Conservation (phyloP, 805 yeast genomes). For the Vanderwaltozyma verrucispora region DNA sequence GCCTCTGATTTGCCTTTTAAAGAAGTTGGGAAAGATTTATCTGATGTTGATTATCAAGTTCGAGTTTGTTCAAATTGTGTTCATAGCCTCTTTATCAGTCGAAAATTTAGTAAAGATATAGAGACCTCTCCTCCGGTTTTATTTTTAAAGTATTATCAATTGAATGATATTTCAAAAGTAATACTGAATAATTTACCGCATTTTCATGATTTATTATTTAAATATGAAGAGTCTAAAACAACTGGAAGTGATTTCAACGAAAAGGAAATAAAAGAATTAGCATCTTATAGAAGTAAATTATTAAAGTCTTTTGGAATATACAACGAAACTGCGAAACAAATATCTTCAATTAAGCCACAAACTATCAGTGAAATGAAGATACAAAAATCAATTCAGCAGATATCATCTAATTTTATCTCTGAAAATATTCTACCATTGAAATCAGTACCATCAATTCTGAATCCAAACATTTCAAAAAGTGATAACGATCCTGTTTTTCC, state of each 20-base stretch:
- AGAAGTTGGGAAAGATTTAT: slow-evolving; percentile 9
- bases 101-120: slow-evolving; percentile 38
- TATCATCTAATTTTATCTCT: slow-evolving; percentile 53
- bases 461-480: slow-evolving; percentile 1
- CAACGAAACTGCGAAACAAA: slow-evolving; percentile 39
- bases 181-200: slow-evolving; percentile 34
- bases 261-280: slow-evolving; percentile 28
- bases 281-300: slow-evolving; percentile 34
- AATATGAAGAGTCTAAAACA: slow-evolving; percentile 26
- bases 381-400: slow-evolving; percentile 45
- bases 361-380: slow-evolving; percentile 37
- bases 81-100: slow-evolving; percentile 44
- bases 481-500: slow-evolving; percentile 7
- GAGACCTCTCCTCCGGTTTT: slow-evolving; percentile 28
- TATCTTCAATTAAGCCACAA: slow-evolving; percentile 27
- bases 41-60: slow-evolving; percentile 27
- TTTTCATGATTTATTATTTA: slow-evolving; percentile 32
- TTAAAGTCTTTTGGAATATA: slow-evolving; percentile 41
- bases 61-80: slow-evolving; percentile 68
- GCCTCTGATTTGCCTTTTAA: slow-evolving; percentile 19
- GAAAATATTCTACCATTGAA: slow-evolving; percentile 56
- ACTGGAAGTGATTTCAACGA: slow-evolving; percentile 15
- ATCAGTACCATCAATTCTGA: slow-evolving; percentile 35
- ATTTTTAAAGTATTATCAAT: slow-evolving; percentile 32
- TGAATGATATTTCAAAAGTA: slow-evolving; percentile 30